Percentiles rank a stretch among this genome's conserved stretches.
These are phyloP conservation scores for Ulota crispa DNA, from an alignment of 225 moss, liverwort and hornwort genomes.

Conservation along the genomic window DNA sequence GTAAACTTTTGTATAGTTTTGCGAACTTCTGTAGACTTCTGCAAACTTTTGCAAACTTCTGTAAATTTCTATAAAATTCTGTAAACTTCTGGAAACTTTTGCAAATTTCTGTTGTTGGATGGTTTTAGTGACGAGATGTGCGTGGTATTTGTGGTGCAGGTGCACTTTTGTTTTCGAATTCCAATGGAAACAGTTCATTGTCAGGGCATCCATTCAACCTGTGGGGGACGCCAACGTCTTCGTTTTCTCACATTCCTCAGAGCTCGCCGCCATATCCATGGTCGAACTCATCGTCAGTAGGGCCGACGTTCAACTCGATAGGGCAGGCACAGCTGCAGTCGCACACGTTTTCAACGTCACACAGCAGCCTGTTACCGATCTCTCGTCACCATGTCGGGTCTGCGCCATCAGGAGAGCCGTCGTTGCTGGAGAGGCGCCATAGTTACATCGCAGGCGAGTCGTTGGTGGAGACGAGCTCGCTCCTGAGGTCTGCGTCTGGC, in stretches of 20 bases:
- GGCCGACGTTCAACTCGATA: slow-evolving; percentile 71
- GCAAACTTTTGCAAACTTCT: no score
- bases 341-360: slow-evolving; percentile 69
- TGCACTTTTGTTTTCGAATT: slow-evolving; percentile 51
- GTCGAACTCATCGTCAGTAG: slow-evolving; percentile 80
- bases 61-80: no score
- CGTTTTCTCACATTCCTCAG: slow-evolving; percentile 79
- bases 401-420: slow-evolving; percentile 88
- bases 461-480: slow-evolving; percentile 69
- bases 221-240: slow-evolving; percentile 81
- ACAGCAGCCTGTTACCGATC: slow-evolving; percentile 70
- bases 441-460: slow-evolving; percentile 85
- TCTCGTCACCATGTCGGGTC: slow-evolving; percentile 87
- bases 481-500: slow-evolving; percentile 67
- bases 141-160: slow-evolving; percentile 40
- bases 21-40: no score
- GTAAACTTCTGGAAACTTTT: no score
- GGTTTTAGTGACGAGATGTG: background rate
- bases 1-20: no score
- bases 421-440: slow-evolving; percentile 80
- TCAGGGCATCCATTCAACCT: slow-evolving; percentile 79
- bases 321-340: slow-evolving; percentile 83
- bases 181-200: slow-evolving; percentile 69
- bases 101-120: background rate
- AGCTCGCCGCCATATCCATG: slow-evolving; percentile 87